These are phyloP conservation scores for Zygosaccharomyces sapae DNA, from an alignment of 1,139 yeast genomes.

Conservation along the genomic window DNA sequence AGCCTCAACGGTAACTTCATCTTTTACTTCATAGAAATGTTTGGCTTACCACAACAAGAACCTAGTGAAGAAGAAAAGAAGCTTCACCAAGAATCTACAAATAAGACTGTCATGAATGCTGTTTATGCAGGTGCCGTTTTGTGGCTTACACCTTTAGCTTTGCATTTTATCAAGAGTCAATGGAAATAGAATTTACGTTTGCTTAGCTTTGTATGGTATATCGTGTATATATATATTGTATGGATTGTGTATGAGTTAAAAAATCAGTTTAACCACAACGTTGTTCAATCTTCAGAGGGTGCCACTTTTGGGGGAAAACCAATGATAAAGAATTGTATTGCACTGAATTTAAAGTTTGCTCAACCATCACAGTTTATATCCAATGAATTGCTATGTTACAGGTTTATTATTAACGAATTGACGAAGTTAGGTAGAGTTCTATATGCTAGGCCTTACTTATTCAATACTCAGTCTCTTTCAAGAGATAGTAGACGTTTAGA, in stretches of 20 bases:
- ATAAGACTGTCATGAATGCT: slow-evolving; percentile 62
- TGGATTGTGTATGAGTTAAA: slow-evolving; percentile 5
- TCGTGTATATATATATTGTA: slow-evolving; percentile 15
- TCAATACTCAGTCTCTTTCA: slow-evolving; percentile 3
- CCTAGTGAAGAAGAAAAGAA: slow-evolving; percentile 76
- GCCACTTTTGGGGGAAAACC: neutral
- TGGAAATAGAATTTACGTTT: slow-evolving; percentile 36
- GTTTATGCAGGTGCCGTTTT: slow-evolving; percentile 70
- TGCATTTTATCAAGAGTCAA: slow-evolving; percentile 59
- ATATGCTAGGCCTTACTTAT: slow-evolving; percentile 19
- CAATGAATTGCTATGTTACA: slow-evolving; percentile 14
- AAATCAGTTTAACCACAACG: neutral
- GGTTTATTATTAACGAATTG: slow-evolving; percentile 11
- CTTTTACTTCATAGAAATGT: slow-evolving; percentile 45
- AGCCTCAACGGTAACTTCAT: slow-evolving; percentile 12
- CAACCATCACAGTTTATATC: slow-evolving; percentile 9
- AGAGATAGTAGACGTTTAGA: slow-evolving; percentile 9
- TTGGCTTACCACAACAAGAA: slow-evolving; percentile 71
- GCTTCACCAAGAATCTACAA: slow-evolving; percentile 65
- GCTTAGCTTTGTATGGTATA: slow-evolving; percentile 11
- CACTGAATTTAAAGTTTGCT: slow-evolving; percentile 14
- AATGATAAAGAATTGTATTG: slow-evolving; percentile 13
- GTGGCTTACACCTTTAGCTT: slow-evolving; percentile 68
- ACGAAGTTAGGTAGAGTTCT: slow-evolving; percentile 18
- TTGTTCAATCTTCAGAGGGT: neutral